Percentiles rank a stretch among this genome's conserved stretches.
phyloP scores from a whole-genome alignment of 352 stramenopile genomes.

The Globisporangium emineosum region DNA sequence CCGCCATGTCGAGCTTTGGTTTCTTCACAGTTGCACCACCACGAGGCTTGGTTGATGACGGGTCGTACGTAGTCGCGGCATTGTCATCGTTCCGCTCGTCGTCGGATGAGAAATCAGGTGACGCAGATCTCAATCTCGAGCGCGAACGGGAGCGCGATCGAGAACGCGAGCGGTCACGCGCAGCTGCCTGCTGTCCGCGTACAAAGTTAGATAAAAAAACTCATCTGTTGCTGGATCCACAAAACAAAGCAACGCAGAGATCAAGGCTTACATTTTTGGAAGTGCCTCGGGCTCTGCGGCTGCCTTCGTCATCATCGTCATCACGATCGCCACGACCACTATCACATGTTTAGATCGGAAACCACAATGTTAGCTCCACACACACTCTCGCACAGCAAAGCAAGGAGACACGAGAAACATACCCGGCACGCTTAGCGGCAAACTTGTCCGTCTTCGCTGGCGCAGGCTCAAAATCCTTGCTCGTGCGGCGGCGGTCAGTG shows the following conservation, averaged over 20 bases:
- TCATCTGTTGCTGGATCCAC: not conserved
- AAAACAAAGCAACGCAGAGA: not conserved
- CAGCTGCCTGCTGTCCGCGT: constrained; percentile 20
- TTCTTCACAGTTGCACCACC: constrained; percentile 43
- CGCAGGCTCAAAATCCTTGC: constrained; percentile 43
- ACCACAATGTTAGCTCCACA: not conserved
- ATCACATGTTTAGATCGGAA: not conserved
- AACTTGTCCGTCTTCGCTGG: constrained; percentile 25
- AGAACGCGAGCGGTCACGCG: constrained; percentile 42
- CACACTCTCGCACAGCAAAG: not conserved
- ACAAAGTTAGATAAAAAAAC: not conserved
- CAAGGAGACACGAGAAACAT: not conserved
- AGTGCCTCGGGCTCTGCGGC: constrained; percentile 27
- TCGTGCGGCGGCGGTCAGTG: constrained; percentile 25
- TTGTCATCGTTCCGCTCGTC: constrained; percentile 62
- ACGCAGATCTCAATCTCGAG: constrained; percentile 52
- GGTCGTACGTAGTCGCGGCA: constrained; percentile 59
- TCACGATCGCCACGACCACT: constrained; percentile 36
- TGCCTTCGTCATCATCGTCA: constrained; percentile 59
- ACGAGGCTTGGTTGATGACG: constrained; percentile 31
- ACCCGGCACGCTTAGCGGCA: constrained; percentile 32
- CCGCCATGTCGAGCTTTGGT: constrained; percentile 76
- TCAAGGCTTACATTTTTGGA: constrained; percentile 39
- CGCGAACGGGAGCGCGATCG: constrained; percentile 45
- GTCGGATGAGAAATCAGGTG: constrained; percentile 58